Conservation (phyloP, 768 basidiomycete species). For the Pluteus cervinus region DNA sequence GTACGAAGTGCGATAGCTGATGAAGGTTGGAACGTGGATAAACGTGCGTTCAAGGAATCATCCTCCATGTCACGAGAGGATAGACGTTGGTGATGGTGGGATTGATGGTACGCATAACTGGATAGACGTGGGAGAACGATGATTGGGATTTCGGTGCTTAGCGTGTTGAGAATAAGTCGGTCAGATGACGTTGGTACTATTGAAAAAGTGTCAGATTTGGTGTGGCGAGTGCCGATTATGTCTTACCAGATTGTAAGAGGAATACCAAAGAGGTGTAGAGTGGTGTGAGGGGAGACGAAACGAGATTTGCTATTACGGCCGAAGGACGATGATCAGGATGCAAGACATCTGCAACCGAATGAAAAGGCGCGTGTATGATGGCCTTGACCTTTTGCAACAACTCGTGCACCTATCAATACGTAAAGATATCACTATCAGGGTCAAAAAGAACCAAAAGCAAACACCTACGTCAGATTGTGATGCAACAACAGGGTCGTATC, state of each 20-base stretch:
- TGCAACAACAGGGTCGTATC: constrained; percentile 36
- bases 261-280: constrained; percentile 58
- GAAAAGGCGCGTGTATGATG: constrained; percentile 52
- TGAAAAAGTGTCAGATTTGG: constrained; percentile 8
- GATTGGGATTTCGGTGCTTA: constrained; percentile 51
- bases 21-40: constrained; percentile 53
- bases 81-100: too few species aligned
- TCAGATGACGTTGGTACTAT: constrained; percentile 33
- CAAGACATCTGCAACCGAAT: constrained; percentile 44
- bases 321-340: constrained; percentile 49
- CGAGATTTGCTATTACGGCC: constrained; percentile 39
- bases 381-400: constrained; percentile 26
- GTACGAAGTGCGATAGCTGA: constrained; percentile 45
- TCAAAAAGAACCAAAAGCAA: constrained; percentile 1
- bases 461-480: constrained; percentile 42
- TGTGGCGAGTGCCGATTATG: background rate
- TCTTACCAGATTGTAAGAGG: constrained; percentile 41
- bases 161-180: constrained; percentile 38
- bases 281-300: constrained; percentile 53
- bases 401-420: constrained; percentile 23
- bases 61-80: background rate
- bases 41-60: background rate
- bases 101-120: constrained; percentile 11
- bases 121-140: constrained; percentile 43
- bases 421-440: constrained; percentile 7